Base-by-base conservation (phyloP, 257 asterid genomes). In the Solanum chilense region DNA sequence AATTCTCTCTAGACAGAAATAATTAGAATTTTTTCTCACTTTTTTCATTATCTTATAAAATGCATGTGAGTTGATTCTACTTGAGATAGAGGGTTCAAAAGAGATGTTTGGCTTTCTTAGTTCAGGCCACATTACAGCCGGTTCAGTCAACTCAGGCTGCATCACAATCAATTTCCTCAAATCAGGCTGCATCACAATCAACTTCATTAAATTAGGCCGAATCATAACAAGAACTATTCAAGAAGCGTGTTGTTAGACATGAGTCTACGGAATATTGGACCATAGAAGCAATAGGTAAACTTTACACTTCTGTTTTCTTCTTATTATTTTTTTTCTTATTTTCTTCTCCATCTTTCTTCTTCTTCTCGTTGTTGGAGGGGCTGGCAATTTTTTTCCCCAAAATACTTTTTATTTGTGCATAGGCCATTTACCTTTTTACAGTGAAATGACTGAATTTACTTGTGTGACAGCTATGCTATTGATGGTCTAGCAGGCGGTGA, bases 401-500 rank as follows among this genome's bases (percentile, higher is more conserved):
- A 37, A 37, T 37, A 37, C 39, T 37, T 5, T 37, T 37, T 37
- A 37, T 37, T 37, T 37, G 39, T 37, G 39, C 39, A 37, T 37
- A 37, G 39, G 39, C 6, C 7, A 37, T 37, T 37, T 37, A 37
- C 7, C 39, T 37, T 37, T 37, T 37, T 37, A 82, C 88, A 31
- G 80, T 85, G 86, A 87, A 86, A 37, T 91, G 89, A 89, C 91
- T 70, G 58, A 86, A 80, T 93, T 91, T 88, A 76, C 87, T 93
- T 89, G 87, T 89, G 91, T 89, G 91, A 89, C 95, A 97, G 98
- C 94, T 97, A 97, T 91, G 99, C 99, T 87, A 97, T 97, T 95
- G 99, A 99, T 90, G 99, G 99, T 90, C 99, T 95, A 91, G 96
- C 98, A 90, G 99, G 99, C 87, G 99, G 99, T n/a, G 99, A 97